A percentile compares a stretch with the other conserved stretches of the same genome.
These are phyloP conservation scores for Canariomyces notabilis DNA, from an alignment of 2,329 filamentous ascomycete species.

Conservation along the genomic window DNA sequence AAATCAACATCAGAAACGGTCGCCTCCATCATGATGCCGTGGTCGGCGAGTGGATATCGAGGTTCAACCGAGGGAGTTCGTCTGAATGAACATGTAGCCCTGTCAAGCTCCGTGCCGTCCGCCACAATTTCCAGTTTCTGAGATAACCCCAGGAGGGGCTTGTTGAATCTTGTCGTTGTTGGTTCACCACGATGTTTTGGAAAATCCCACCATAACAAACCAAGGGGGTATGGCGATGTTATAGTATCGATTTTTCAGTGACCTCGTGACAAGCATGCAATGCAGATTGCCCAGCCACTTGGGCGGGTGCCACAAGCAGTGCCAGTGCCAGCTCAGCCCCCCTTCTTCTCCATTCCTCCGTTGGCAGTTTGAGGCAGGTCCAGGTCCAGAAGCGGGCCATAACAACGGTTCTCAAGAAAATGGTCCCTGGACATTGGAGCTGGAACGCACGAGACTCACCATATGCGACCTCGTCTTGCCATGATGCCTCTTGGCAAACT, in stretches of 20 bases:
- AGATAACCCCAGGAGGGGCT: neutral
- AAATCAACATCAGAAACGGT: conserved; percentile 7
- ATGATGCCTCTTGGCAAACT: conserved; percentile 63
- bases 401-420: neutral
- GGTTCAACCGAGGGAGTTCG: neutral
- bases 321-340: neutral
- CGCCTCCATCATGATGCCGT: neutral
- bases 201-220: too few relatives aligned
- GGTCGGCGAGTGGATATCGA: neutral
- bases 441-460: conserved; percentile 53
- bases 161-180: neutral
- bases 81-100: neutral
- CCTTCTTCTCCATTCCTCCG: neutral
- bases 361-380: neutral
- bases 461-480: conserved; percentile 83
- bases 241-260: neutral
- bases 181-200: neutral
- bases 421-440: neutral
- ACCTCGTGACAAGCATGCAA: conserved; percentile 6
- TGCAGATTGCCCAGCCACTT: conserved; percentile 10
- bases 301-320: neutral
- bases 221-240: neutral
- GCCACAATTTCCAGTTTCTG: neutral
- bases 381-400: too few relatives aligned
- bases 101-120: neutral